Conservation (phyloP, 2,329 filamentous ascomycete species). For the Diaporthe aspalathi region DNA sequence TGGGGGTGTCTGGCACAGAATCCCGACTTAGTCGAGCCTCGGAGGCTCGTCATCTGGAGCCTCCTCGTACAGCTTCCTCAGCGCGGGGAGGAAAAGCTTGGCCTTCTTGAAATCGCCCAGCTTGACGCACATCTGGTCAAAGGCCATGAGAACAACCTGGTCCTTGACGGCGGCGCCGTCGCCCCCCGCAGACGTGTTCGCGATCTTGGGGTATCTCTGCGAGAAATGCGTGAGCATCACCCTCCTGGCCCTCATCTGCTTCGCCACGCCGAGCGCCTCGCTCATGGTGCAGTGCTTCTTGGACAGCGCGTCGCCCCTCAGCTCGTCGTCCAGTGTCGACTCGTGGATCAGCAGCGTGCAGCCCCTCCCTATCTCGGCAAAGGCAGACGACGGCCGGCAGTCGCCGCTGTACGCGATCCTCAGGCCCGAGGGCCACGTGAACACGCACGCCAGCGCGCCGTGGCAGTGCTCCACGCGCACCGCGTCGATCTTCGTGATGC, state of each 20-base stretch:
- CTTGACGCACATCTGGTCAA: constrained; percentile 82
- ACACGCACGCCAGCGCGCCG: constrained; percentile 78
- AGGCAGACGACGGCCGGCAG: constrained; percentile 80
- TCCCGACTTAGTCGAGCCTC: neutral
- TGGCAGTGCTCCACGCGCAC: constrained; percentile 82
- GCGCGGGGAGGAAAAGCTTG: constrained; percentile 69
- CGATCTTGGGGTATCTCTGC: constrained; percentile 87
- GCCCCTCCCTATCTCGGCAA: constrained; percentile 76
- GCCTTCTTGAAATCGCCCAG: constrained; percentile 77
- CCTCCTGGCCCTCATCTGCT: constrained; percentile 80
- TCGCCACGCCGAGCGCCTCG: constrained; percentile 84
- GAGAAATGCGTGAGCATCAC: constrained; percentile 94
- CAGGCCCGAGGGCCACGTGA: constrained; percentile 83
- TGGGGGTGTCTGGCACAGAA: too few species aligned
- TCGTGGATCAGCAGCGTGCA: constrained; percentile 93
- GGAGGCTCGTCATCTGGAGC: constrained; percentile 44
- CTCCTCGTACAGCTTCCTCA: constrained; percentile 67
- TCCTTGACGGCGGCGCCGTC: constrained; percentile 49
- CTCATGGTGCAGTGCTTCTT: constrained; percentile 93
- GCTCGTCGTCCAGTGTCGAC: constrained; percentile 93
- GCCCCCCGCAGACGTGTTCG: constrained; percentile 39
- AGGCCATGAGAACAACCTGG: constrained; percentile 77
- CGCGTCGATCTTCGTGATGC: constrained; percentile 75
- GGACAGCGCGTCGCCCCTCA: constrained; percentile 78
- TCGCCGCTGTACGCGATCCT: constrained; percentile 95